These are phyloP conservation scores for Fusarium denticulatum DNA, from an alignment of 2,329 filamentous ascomycete species.

Conservation along the genomic window DNA sequence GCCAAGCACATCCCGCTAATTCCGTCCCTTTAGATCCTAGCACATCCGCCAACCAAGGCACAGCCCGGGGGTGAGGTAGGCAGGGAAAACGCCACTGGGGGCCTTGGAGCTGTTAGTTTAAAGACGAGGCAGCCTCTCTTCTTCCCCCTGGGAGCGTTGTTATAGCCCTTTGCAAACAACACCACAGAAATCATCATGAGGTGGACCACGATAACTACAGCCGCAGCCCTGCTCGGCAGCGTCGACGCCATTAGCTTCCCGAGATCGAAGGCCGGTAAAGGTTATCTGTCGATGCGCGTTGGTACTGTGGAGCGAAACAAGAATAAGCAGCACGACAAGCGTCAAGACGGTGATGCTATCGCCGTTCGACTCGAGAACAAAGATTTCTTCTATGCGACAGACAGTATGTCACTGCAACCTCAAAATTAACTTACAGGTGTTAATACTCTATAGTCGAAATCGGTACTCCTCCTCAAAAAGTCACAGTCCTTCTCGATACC, in stretches of 20 bases:
- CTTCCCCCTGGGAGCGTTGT: neutral
- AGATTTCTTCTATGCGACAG: conserved; percentile 53
- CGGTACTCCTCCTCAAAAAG: conserved; percentile 54
- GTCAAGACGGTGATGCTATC: conserved; percentile 40
- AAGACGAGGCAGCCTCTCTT: conserved; percentile 7
- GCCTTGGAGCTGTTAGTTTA: conserved; percentile 4
- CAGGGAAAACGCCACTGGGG: conserved; percentile 15
- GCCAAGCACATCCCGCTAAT: conserved; percentile 2
- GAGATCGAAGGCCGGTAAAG: conserved; percentile 47
- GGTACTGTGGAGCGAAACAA: conserved; percentile 44
- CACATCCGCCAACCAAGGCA: conserved; percentile 1
- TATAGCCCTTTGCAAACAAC: neutral
- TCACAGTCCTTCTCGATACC: conserved; percentile 61
- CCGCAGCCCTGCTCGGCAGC: conserved; percentile 23
- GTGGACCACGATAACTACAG: conserved; percentile 36
- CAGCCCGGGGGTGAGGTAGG: conserved; percentile 3
- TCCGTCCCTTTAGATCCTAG: conserved; percentile 1
- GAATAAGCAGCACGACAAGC: conserved; percentile 34
- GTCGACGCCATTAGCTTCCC: conserved; percentile 41
- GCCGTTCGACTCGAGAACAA: conserved; percentile 48
- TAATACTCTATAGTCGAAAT: conserved; percentile 50
- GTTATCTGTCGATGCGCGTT: conserved; percentile 52
- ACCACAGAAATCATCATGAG: conserved; percentile 33
- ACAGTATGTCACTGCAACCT: conserved; percentile 46
- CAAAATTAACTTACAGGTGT: neutral